These are phyloP conservation scores for Phytophthora vignae DNA, from an alignment of 352 stramenopile species.

Conservation along the genomic window DNA sequence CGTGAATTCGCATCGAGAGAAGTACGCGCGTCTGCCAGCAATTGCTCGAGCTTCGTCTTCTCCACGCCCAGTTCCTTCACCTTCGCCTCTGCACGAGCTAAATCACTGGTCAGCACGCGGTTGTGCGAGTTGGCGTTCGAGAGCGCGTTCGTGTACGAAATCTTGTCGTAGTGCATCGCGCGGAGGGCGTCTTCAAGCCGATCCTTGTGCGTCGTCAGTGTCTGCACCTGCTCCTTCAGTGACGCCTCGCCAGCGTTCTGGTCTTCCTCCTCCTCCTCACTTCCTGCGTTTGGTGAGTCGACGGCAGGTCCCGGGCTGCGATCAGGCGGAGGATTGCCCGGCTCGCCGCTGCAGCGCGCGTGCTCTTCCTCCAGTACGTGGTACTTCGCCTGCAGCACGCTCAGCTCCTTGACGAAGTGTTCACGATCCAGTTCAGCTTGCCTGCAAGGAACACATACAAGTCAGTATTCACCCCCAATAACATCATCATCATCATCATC, in stretches of 20 bases:
- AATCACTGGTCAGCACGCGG: constrained; percentile 64
- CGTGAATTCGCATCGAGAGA: constrained; percentile 49
- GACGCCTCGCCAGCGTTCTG: constrained; percentile 10
- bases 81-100: constrained; percentile 66
- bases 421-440: constrained; percentile 59
- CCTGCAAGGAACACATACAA: constrained; percentile 23
- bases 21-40: constrained; percentile 47
- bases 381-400: constrained; percentile 54
- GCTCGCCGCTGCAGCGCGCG: constrained; percentile 20
- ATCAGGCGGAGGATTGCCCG: not conserved
- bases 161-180: constrained; percentile 84
- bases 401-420: constrained; percentile 61
- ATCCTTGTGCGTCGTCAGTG: constrained; percentile 61
- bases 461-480: not conserved
- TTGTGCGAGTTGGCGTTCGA: constrained; percentile 85
- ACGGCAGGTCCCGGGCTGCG: not conserved
- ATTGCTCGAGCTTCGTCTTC: constrained; percentile 55
- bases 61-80: constrained; percentile 48
- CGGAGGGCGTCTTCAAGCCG: constrained; percentile 79
- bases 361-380: constrained; percentile 63
- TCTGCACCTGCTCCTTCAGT: constrained; percentile 69
- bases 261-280: not conserved
- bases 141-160: constrained; percentile 83
- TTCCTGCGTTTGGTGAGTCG: constrained; percentile 4
- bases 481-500: constrained; percentile 10